phyloP scores from a whole-genome alignment of 164 flowering plant genomes.

The Sextonia rubra region DNA sequence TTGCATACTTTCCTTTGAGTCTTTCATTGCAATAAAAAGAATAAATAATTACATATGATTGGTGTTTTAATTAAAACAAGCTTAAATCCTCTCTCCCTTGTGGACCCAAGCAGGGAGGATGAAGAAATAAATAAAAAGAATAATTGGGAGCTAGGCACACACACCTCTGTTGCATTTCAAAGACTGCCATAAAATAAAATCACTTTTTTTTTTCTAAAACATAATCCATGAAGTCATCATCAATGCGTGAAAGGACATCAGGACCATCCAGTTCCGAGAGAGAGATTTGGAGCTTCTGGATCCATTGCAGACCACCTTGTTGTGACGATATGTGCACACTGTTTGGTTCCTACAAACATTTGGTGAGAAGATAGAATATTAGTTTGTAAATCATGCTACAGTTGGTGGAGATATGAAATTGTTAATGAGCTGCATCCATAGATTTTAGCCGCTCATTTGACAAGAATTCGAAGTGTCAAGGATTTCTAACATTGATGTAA shows the following conservation, averaged over 20 bases:
- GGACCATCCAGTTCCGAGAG: slow-evolving; percentile 23
- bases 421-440: too few relatives aligned
- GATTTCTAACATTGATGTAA: too few relatives aligned
- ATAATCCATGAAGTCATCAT: slow-evolving; percentile 17
- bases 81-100: background rate
- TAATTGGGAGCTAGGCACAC: background rate
- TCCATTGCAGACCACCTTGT: slow-evolving; percentile 60
- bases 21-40: background rate
- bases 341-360: slow-evolving; percentile 46
- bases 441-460: too few relatives aligned
- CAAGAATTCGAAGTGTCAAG: too few relatives aligned
- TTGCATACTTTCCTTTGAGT: background rate
- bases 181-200: background rate
- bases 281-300: slow-evolving; percentile 27
- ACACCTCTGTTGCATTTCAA: too few relatives aligned
- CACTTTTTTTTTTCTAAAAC: slow-evolving; percentile 5
- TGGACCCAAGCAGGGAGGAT: background rate
- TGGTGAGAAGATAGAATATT: background rate
- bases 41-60: background rate
- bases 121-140: background rate
- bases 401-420: too few relatives aligned
- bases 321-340: slow-evolving; percentile 67
- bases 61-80: too few relatives aligned
- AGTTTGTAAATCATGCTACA: too few relatives aligned
- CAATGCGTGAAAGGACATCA: slow-evolving; percentile 16